phyloP scores from a whole-genome alignment of 345 rosid species.

The Eucalyptus pumila region DNA sequence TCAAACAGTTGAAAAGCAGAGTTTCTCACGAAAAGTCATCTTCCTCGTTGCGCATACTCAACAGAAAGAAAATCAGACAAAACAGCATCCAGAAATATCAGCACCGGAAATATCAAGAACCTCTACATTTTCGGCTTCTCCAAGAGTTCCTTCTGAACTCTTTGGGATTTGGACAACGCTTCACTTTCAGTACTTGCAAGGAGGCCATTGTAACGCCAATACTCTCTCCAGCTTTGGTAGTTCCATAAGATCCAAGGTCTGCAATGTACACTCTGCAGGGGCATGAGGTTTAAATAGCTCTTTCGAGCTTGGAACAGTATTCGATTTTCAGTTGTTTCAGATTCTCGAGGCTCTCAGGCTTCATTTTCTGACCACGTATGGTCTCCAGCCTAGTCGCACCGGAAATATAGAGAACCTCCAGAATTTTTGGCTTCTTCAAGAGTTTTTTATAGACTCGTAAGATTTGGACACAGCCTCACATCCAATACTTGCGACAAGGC shows the following conservation, averaged over 20 bases:
- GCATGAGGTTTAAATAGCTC: not conserved
- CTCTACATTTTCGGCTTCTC: not conserved
- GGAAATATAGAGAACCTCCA: not conserved
- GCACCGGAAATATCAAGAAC: not conserved
- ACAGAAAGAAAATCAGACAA: too few species aligned
- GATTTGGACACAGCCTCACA: not conserved
- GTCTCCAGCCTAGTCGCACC: not conserved
- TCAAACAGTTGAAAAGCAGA: not conserved
- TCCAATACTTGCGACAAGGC: not conserved
- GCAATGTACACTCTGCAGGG: not conserved
- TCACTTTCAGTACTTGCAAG: not conserved
- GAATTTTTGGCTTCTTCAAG: not conserved
- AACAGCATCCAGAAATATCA: too few species aligned
- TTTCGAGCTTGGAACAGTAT: not conserved
- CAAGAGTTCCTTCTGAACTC: not conserved
- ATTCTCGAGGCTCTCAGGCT: not conserved
- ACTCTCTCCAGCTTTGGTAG: slow-evolving; percentile 12
- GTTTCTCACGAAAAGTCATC: not conserved
- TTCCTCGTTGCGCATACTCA: not conserved
- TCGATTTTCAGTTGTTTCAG: not conserved
- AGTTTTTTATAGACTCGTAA: not conserved
- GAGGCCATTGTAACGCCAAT: not conserved
- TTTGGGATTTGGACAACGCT: too few species aligned
- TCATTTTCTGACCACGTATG: not conserved
- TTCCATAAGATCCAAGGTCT: slow-evolving; percentile 12